Evolutionary conservation across 1,284 basidiomycete genomes (phyloP).

Genomic region (Apiotrichum porosum): DNA sequence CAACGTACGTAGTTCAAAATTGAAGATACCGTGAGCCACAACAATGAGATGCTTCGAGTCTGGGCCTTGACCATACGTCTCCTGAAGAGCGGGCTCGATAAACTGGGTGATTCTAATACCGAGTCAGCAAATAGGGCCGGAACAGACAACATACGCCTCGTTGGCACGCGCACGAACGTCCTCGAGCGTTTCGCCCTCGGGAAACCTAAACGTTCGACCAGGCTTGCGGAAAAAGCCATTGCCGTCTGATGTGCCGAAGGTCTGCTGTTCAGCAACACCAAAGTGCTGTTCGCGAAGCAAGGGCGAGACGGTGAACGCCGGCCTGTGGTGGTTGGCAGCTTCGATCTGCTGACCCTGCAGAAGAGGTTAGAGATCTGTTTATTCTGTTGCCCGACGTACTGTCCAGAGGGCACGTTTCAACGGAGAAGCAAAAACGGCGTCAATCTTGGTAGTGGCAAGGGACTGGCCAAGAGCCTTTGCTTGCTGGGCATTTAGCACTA

Average conservation of each 20-base stretch:
- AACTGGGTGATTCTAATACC: constrained; percentile 33
- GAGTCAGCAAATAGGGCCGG: not conserved
- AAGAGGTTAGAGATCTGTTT: not conserved
- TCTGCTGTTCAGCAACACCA: constrained; percentile 41
- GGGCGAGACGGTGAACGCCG: constrained; percentile 32
- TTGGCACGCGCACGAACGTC: constrained; percentile 46
- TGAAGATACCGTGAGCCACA: constrained; percentile 50
- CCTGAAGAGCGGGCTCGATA: constrained; percentile 39
- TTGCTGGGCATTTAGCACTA: constrained; percentile 56
- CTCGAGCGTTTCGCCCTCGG: constrained; percentile 43
- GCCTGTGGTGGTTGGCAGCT: constrained; percentile 31
- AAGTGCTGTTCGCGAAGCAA: constrained; percentile 48
- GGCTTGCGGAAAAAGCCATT: constrained; percentile 33
- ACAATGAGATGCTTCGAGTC: constrained; percentile 35
- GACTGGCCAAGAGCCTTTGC: constrained; percentile 68
- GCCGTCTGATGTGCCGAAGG: constrained; percentile 31
- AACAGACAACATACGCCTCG: constrained; percentile 35
- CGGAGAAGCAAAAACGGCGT: constrained; percentile 71
- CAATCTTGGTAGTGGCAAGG: constrained; percentile 58
- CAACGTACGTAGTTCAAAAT: constrained; percentile 37
- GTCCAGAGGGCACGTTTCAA: constrained; percentile 64
- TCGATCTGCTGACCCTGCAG: constrained; percentile 46
- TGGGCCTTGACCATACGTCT: constrained; percentile 24
- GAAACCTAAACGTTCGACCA: constrained; percentile 39
- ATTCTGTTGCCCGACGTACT: constrained; percentile 22